A percentile compares a stretch with the other conserved stretches of the same genome.
Evolutionary conservation across 2,329 filamentous ascomycete species (phyloP).

Genomic region (Sclerotinia trifoliorum): DNA sequence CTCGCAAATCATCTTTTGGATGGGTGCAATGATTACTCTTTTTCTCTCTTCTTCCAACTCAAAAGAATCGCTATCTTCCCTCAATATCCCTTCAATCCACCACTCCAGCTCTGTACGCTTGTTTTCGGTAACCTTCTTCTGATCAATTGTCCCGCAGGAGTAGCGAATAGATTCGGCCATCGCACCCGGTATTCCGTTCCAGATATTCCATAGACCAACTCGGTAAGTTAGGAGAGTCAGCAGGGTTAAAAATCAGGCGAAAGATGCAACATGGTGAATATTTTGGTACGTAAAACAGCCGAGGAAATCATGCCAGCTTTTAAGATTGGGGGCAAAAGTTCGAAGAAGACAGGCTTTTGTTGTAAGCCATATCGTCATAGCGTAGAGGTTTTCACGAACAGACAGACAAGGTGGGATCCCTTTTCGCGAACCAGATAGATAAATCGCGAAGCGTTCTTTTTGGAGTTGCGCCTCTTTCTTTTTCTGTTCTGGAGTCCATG

Average conservation of each 20-base stretch:
- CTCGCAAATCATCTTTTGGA: background rate
- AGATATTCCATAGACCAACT: rapidly evolving
- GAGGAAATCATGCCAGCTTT: background rate
- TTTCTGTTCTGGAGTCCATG: background rate
- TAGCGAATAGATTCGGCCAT: background rate
- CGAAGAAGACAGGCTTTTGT: background rate
- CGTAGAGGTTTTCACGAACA: rapidly evolving
- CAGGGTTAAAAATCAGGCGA: background rate
- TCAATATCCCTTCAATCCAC: background rate
- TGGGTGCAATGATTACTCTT: background rate
- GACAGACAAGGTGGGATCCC: background rate
- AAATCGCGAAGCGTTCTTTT: background rate
- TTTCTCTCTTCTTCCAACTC: background rate
- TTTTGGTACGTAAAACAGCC: background rate
- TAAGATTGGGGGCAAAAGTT: background rate
- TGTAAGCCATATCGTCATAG: rapidly evolving
- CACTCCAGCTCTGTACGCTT: background rate
- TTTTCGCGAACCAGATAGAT: background rate
- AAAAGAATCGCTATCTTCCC: background rate
- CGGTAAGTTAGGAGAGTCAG: rapidly evolving
- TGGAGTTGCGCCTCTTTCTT: background rate
- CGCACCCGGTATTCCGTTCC: rapidly evolving
- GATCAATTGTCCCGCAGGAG: background rate
- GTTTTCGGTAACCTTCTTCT: background rate
- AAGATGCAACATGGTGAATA: background rate